Evolutionary conservation across 2,329 filamentous ascomycete species (phyloP), one percentile per base, ranked within the genome.

Genomic region (Scedosporium apiospermum): DNA sequence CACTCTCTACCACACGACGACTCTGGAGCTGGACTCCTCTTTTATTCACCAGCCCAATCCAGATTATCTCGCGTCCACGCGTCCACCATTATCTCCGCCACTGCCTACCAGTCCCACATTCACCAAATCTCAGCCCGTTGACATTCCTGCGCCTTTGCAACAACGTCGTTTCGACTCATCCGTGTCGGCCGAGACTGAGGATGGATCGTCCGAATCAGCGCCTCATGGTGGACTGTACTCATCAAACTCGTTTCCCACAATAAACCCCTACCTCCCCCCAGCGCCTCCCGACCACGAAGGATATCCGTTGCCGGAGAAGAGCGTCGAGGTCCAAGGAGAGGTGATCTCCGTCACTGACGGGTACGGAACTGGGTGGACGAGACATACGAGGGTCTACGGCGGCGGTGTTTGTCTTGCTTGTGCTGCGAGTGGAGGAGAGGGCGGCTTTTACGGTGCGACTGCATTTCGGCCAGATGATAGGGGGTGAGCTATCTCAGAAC

Each of bases 341-440:
- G 79, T 81, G 62, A 74, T 83, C 49, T 79, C 78, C 7, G 73
- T 78, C 12, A 71, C 78, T 63, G 77, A 83, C 67, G 74, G 75
- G 63, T 72, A 76, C 12, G 81, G 80, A 4, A 74, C 77, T 18
- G 77, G 77, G 51, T 86, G 82, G 83, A 80, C 76, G 67, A 77
- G 82, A 44, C 83, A 86, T 69, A 86, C 82, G 16, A 78, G 82
- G 27, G 82, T 85, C 27, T 85, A 84, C 65, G 82, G 82, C 30
- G 82, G 82, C 64, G 82, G 82, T 5, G 77, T 81, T 2, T 86
- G 83, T 65, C 74, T 84, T 46, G 82, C 82, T 1, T 86, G 83
- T 66, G 73, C 79, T 46, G 80, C 79, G 7, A 76, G 79, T 9
- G 78, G 76, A 6, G 73, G 72, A 38, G 75, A 76, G 6, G 78